A percentile compares a stretch with the other conserved stretches of the same genome.
Evolutionary conservation across 2,329 filamentous ascomycete species (phyloP).

Genomic region (Microascus cirrosus): DNA sequence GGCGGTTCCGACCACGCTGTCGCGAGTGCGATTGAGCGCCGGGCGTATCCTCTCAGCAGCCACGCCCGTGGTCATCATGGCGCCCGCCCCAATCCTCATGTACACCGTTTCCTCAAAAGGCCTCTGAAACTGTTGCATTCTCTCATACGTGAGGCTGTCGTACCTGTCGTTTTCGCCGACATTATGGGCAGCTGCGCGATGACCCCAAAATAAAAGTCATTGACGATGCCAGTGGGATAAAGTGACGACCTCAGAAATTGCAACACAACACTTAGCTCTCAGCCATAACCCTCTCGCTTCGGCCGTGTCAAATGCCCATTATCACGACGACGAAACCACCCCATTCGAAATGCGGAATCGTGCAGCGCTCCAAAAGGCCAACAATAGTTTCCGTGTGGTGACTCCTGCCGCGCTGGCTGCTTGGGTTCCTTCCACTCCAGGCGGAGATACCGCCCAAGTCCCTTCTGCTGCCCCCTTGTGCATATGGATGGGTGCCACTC

Average conservation of each 20-base stretch:
- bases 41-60: no score
- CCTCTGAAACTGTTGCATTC: background rate
- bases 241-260: background rate
- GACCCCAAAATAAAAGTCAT: background rate
- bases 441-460: background rate
- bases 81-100: no score
- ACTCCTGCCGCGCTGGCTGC: background rate
- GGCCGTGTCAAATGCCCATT: no score
- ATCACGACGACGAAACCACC: background rate
- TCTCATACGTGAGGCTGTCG: background rate
- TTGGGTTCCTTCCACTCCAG: background rate
- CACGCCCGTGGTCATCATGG: no score
- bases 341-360: background rate
- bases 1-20: no score
- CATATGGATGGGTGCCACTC: background rate
- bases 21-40: no score
- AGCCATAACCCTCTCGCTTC: background rate
- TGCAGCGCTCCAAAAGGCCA: background rate
- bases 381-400: background rate
- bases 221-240: background rate
- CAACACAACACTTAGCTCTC: background rate
- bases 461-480: background rate
- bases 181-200: background rate
- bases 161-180: background rate
- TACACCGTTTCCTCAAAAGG: background rate